phyloP scores from a whole-genome alignment of 1,284 basidiomycete species.

The Cutaneotrichosporon spelunceum region DNA sequence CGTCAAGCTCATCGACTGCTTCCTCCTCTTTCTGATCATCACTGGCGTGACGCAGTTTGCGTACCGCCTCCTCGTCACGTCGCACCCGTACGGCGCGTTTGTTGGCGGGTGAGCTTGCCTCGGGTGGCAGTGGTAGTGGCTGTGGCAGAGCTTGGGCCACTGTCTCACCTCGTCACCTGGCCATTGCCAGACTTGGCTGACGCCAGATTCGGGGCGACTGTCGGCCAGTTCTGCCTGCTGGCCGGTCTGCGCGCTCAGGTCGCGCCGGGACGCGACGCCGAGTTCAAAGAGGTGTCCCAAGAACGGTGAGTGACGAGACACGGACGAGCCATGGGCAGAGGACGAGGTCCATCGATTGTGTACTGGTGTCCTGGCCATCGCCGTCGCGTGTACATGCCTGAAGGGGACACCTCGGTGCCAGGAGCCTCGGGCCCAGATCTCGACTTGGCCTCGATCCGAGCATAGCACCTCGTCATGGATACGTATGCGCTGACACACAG shows the following conservation, averaged over 20 bases:
- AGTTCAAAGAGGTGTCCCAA: constrained; percentile 88
- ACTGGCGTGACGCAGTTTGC: constrained; percentile 86
- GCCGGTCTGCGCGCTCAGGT: constrained; percentile 90
- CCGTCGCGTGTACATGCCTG: background rate
- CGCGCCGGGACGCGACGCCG: constrained; percentile 61
- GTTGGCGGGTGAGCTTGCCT: constrained; percentile 89
- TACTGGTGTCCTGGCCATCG: no score
- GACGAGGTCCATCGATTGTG: no score
- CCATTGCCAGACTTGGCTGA: constrained; percentile 7
- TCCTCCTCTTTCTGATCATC: constrained; percentile 87
- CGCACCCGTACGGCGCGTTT: constrained; percentile 97
- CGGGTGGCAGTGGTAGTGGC: no score
- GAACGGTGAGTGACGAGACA: constrained; percentile 68
- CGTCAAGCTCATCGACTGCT: constrained; percentile 89
- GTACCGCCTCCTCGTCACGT: constrained; percentile 86
- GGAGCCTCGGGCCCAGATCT: background rate
- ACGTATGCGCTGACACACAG: constrained; percentile 54
- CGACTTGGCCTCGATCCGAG: background rate
- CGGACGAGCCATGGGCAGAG: no score
- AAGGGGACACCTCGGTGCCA: background rate
- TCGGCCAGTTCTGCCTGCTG: constrained; percentile 94
- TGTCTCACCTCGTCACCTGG: no score
- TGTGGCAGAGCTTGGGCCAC: no score
- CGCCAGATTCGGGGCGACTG: constrained; percentile 79
- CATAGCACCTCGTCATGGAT: background rate